Evolutionary conservation across 768 basidiomycete species (phyloP).

Genomic region (Boletales sp.): DNA sequence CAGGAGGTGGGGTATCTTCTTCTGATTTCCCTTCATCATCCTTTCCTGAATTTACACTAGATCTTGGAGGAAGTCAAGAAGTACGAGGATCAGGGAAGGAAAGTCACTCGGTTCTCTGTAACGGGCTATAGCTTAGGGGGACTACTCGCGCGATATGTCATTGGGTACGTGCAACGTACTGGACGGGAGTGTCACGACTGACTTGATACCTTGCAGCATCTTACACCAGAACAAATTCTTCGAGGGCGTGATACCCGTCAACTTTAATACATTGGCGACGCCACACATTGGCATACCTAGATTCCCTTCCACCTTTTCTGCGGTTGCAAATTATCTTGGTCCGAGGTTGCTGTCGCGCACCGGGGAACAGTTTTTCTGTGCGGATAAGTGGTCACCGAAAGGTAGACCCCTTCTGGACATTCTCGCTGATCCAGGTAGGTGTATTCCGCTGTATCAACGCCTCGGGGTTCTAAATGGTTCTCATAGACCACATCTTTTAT

Average conservation of each 20-base stretch:
- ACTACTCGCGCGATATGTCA: conserved; percentile 72
- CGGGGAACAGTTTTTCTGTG: conserved; percentile 73
- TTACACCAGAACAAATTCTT: conserved; percentile 71
- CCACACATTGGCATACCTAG: conserved; percentile 76
- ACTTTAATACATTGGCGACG: conserved; percentile 82
- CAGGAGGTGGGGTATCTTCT: conserved; percentile 53
- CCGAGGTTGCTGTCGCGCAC: conserved; percentile 72
- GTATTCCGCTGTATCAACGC: background rate
- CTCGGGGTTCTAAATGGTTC: background rate
- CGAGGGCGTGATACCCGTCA: conserved; percentile 62
- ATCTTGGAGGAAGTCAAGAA: conserved; percentile 52
- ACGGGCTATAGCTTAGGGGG: conserved; percentile 84
- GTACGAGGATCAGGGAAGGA: conserved; percentile 49
- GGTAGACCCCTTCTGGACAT: conserved; percentile 69
- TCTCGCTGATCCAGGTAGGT: conserved; percentile 74
- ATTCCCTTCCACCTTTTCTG: conserved; percentile 58
- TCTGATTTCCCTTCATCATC: conserved; percentile 1
- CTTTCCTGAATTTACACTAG: conserved; percentile 30
- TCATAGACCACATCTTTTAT: conserved; percentile 68
- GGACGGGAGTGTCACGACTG: background rate
- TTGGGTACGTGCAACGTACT: conserved; percentile 47
- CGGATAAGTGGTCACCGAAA: conserved; percentile 66
- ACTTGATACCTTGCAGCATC: conserved; percentile 39
- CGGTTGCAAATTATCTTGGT: conserved; percentile 52
- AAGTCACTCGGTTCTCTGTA: conserved; percentile 66